A percentile compares a stretch with the other conserved stretches of the same genome.
These are phyloP conservation scores for Ceratocystis lukuohia DNA, from an alignment of 2,329 filamentous ascomycete species.

Conservation along the genomic window DNA sequence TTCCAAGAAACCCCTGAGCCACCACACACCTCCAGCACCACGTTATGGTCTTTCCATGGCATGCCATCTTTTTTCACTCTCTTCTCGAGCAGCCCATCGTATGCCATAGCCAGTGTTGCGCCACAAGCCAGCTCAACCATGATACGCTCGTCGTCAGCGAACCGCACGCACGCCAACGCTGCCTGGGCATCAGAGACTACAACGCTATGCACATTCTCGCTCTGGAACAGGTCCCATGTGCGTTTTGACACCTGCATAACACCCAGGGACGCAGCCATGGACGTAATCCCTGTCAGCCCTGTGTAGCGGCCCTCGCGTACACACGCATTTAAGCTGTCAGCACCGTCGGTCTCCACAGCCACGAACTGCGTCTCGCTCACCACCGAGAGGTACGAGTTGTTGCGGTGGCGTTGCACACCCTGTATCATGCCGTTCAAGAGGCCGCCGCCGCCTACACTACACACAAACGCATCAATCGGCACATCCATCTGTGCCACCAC, in stretches of 20 bases:
- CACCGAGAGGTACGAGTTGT: conserved; percentile 26
- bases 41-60: conserved; percentile 51
- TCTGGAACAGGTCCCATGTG: conserved; percentile 49
- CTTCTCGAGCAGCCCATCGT: conserved; percentile 38
- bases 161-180: conserved; percentile 58
- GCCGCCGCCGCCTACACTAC: conserved; percentile 69
- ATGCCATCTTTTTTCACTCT: conserved; percentile 46
- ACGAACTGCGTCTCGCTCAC: conserved; percentile 40
- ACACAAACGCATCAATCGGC: conserved; percentile 56
- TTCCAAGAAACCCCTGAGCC: conserved; percentile 53
- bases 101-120: conserved; percentile 58
- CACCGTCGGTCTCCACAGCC: conserved; percentile 63
- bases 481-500: conserved; percentile 31
- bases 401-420: conserved; percentile 22
- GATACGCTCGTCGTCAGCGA: conserved; percentile 69
- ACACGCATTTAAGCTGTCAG: conserved; percentile 53
- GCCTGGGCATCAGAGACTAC: conserved; percentile 49
- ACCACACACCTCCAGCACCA: conserved; percentile 79
- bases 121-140: conserved; percentile 79
- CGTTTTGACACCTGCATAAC: conserved; percentile 55
- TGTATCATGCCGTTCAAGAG: conserved; percentile 63
- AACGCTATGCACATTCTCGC: conserved; percentile 27
- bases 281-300: conserved; percentile 58
- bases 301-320: conserved; percentile 43
- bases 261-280: conserved; percentile 60